Conservation (phyloP, 768 basidiomycete species). For the Calocybe gangraenosa region DNA sequence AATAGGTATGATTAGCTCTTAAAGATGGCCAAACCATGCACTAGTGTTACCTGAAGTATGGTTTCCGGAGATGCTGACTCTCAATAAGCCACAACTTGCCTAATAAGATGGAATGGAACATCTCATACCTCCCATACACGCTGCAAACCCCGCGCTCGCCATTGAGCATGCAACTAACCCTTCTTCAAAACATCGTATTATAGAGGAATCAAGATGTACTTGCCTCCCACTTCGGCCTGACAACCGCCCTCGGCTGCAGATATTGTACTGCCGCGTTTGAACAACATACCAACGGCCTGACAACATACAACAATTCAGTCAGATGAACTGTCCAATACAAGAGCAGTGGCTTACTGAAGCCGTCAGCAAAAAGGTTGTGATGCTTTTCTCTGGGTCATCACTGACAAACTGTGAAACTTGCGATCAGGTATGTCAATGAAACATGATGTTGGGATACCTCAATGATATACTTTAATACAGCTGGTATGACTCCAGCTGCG, state of each 20-base stretch:
- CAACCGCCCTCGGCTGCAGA: slow-evolving; percentile 95
- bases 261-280: slow-evolving; percentile 96
- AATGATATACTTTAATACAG: slow-evolving; percentile 83
- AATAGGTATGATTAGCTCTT: background rate
- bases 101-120: background rate
- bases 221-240: slow-evolving; percentile 92
- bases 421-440: background rate
- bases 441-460: slow-evolving; percentile 48
- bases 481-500: slow-evolving; percentile 90
- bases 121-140: slow-evolving; percentile 81
- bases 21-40: too few relatives aligned
- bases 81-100: background rate
- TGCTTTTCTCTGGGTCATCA: slow-evolving; percentile 84
- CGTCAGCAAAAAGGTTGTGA: slow-evolving; percentile 87
- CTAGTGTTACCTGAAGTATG: slow-evolving; percentile 57
- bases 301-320: too few relatives aligned
- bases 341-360: slow-evolving; percentile 54
- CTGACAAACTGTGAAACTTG: slow-evolving; percentile 62
- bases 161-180: slow-evolving; percentile 84
- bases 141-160: slow-evolving; percentile 92
- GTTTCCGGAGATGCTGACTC: slow-evolving; percentile 71
- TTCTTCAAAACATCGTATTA: background rate
- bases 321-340: too few relatives aligned
- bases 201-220: slow-evolving; percentile 10
- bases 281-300: slow-evolving; percentile 90